Conservation (phyloP, 768 basidiomycete genomes). For the Russula abietina region DNA sequence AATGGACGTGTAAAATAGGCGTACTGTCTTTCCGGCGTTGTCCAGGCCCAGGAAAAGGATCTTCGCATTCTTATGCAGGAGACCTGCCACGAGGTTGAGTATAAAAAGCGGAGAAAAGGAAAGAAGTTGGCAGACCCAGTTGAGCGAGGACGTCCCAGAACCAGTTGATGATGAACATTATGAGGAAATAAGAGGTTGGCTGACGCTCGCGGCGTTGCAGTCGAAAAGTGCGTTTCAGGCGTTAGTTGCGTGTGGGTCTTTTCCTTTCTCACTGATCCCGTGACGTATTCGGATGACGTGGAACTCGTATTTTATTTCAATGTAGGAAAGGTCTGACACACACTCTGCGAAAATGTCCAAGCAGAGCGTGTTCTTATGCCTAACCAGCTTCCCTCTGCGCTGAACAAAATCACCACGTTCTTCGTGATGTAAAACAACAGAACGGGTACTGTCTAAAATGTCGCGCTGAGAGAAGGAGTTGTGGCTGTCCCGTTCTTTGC, state of each 20-base stretch:
- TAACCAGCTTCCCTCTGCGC: conserved; percentile 52
- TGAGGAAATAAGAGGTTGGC: conserved; percentile 31
- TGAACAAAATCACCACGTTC: conserved; percentile 64
- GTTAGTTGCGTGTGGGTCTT: conserved; percentile 2
- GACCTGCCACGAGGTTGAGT: conserved; percentile 42
- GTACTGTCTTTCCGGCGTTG: conserved; percentile 97
- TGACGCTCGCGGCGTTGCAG: conserved; percentile 12
- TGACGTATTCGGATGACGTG: conserved; percentile 11
- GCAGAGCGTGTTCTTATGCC: conserved; percentile 58
- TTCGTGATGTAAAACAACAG: conserved; percentile 35
- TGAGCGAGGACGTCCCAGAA: conserved; percentile 94
- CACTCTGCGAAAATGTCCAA: conserved; percentile 39
- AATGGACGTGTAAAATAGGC: conserved; percentile 28
- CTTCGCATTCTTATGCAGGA: conserved; percentile 98
- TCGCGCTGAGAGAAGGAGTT: conserved; percentile 37
- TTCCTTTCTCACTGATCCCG: conserved; percentile 8
- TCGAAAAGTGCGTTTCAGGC: background rate
- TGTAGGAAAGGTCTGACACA: conserved; percentile 63
- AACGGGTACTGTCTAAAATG: conserved; percentile 73
- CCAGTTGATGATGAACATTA: conserved; percentile 88
- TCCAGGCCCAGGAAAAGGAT: conserved; percentile 98
- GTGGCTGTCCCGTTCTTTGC: too few relatives aligned
- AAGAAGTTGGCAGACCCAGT: conserved; percentile 55
- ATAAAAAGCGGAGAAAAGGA: background rate
- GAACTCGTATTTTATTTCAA: background rate